These are phyloP conservation scores for Solanum chiquidenum DNA, from an alignment of 257 asterid species.

Conservation along the genomic window DNA sequence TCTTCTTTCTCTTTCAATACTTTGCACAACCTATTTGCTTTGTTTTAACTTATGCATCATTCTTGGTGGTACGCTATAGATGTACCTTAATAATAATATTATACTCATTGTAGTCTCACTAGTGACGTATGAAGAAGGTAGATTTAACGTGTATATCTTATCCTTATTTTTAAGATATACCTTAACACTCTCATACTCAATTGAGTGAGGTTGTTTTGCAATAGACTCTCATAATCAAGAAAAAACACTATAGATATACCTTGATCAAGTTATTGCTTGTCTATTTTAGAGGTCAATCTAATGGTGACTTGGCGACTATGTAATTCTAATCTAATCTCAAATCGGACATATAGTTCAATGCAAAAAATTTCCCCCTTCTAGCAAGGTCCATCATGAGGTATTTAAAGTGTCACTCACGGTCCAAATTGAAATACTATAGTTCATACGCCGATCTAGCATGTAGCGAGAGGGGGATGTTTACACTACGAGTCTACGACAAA, in stretches of 20 bases:
- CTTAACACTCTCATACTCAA: too few relatives aligned
- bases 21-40: not conserved
- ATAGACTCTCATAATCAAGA: not conserved
- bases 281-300: not conserved
- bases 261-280: not conserved
- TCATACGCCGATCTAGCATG: not conserved
- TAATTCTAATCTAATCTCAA: not conserved
- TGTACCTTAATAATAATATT: too few relatives aligned
- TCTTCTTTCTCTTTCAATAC: not conserved
- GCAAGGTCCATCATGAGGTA: not conserved
- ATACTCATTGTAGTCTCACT: too few relatives aligned
- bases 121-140: too few relatives aligned
- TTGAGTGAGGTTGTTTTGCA: too few relatives aligned
- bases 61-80: too few relatives aligned
- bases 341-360: not conserved
- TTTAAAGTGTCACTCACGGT: not conserved
- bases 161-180: too few relatives aligned
- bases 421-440: not conserved
- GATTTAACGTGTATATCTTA: too few relatives aligned
- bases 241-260: not conserved
- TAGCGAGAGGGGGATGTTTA: too few relatives aligned
- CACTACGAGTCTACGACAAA: not conserved
- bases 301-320: not conserved
- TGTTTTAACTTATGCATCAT: not conserved
- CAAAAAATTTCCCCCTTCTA: not conserved